Conservation (phyloP, 2,329 filamentous ascomycete genomes). For the Exophiala viscosa region DNA sequence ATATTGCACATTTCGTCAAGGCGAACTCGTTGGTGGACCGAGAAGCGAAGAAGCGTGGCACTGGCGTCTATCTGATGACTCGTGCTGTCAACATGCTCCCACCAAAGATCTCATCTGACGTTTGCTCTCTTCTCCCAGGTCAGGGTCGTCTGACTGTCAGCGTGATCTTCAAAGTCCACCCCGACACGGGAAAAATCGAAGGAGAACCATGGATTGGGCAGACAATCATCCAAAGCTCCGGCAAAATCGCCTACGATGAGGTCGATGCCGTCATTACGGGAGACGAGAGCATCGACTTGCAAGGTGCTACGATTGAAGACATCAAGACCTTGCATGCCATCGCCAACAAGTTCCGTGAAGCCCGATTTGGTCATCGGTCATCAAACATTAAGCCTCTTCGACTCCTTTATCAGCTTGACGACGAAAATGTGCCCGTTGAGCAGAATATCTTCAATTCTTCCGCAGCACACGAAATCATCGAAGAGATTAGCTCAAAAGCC, state of each 20-base stretch:
- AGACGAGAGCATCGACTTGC: conserved; percentile 58
- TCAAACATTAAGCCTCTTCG: conserved; percentile 80
- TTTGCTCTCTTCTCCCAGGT: conserved; percentile 83
- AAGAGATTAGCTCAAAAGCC: conserved; percentile 91
- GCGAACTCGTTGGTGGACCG: conserved; percentile 90
- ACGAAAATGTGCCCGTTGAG: conserved; percentile 96
- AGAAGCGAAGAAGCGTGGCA: conserved; percentile 96
- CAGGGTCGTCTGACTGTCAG: conserved; percentile 88
- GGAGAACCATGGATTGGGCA: conserved; percentile 93
- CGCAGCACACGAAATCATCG: conserved; percentile 83
- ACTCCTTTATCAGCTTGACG: conserved; percentile 87
- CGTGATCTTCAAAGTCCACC: conserved; percentile 87
- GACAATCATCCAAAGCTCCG: conserved; percentile 85
- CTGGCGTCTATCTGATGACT: conserved; percentile 91
- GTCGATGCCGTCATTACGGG: conserved; percentile 77
- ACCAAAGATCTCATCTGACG: conserved; percentile 74
- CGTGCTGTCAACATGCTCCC: conserved; percentile 84
- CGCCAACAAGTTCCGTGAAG: conserved; percentile 85
- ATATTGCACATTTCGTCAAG: conserved; percentile 96
- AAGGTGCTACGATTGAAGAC: conserved; percentile 66
- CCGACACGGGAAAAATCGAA: conserved; percentile 75
- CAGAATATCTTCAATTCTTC: conserved; percentile 94
- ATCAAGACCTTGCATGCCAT: conserved; percentile 76
- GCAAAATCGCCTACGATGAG: conserved; percentile 78
- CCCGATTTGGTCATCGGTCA: conserved; percentile 74